These are phyloP conservation scores for Boletellus emodensis DNA, from an alignment of 768 basidiomycete genomes.

Conservation along the genomic window DNA sequence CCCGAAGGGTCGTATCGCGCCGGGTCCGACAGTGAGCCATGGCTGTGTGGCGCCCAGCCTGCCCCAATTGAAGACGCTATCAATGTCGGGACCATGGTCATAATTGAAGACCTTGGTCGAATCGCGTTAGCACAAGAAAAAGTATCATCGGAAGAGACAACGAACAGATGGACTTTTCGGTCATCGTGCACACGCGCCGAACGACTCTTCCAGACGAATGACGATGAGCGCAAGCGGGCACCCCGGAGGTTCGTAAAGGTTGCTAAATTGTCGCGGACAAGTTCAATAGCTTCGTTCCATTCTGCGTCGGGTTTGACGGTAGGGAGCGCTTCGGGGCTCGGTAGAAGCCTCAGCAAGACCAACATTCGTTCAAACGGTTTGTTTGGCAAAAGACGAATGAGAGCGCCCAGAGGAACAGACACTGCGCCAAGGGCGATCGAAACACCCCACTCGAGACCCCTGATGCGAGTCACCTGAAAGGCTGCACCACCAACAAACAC, in stretches of 20 bases:
- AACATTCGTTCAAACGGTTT: conserved; percentile 67
- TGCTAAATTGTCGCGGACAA: conserved; percentile 81
- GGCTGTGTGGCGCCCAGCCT: conserved; percentile 55
- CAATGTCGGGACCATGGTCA: conserved; percentile 74
- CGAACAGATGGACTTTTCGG: conserved; percentile 43
- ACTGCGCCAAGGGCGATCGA: conserved; percentile 82
- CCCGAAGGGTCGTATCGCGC: conserved; percentile 72
- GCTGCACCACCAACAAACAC: conserved; percentile 90
- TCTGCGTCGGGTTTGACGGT: conserved; percentile 53
- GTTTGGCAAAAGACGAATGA: conserved; percentile 80
- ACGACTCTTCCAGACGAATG: conserved; percentile 80
- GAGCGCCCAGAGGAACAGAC: conserved; percentile 81
- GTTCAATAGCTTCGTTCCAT: conserved; percentile 77
- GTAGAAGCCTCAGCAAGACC: conserved; percentile 53
- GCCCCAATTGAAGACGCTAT: conserved; percentile 72
- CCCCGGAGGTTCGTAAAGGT: conserved; percentile 84
- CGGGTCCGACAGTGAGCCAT: conserved; percentile 66
- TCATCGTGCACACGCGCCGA: conserved; percentile 52
- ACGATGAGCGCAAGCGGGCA: conserved; percentile 81
- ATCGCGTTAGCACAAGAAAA: conserved; percentile 19
- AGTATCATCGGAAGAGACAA: conserved; percentile 24
- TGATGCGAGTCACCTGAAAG: conserved; percentile 80
- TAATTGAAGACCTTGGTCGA: conserved; percentile 55
- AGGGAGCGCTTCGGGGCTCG: conserved; percentile 61
- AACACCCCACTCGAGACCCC: conserved; percentile 89